phyloP scores from a whole-genome alignment of 2,329 filamentous ascomycete genomes.

The Nigrospora osmanthi region DNA sequence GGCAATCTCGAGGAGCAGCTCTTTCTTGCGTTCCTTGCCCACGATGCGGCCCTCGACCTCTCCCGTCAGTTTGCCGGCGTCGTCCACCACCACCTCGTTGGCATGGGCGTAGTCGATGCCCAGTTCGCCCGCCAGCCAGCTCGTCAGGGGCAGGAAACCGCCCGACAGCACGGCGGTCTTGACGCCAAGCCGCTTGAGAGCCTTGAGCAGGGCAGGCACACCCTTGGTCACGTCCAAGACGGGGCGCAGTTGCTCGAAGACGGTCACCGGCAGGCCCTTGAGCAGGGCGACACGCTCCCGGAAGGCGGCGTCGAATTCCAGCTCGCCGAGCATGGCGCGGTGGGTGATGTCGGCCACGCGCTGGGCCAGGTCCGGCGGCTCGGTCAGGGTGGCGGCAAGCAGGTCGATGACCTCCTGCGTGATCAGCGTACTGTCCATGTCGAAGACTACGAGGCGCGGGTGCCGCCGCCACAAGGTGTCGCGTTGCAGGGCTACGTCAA shows the following conservation, averaged over 20 bases:
- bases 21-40: constrained; percentile 66
- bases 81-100: constrained; percentile 68
- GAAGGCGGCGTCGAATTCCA: constrained; percentile 83
- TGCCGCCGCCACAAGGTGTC: constrained; percentile 70
- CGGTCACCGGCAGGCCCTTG: constrained; percentile 67
- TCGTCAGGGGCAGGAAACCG: constrained; percentile 82
- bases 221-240: constrained; percentile 77
- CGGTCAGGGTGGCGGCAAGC: constrained; percentile 69
- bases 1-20: constrained; percentile 65
- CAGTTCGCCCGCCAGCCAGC: constrained; percentile 74
- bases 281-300: constrained; percentile 74
- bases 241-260: constrained; percentile 71
- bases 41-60: constrained; percentile 67
- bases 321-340: constrained; percentile 90
- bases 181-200: constrained; percentile 70
- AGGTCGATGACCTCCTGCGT: constrained; percentile 97
- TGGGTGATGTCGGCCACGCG: constrained; percentile 84
- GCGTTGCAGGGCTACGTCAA: constrained; percentile 71
- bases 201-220: constrained; percentile 64
- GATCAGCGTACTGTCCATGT: constrained; percentile 98
- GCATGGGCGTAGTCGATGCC: constrained; percentile 84
- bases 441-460: constrained; percentile 86
- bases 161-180: constrained; percentile 88
- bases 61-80: constrained; percentile 56
- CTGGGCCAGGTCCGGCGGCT: constrained; percentile 64